Percentiles rank a stretch among this genome's conserved stretches.
These are phyloP conservation scores for Globisporangium sylvaticum DNA, from an alignment of 352 stramenopile species.

Conservation along the genomic window DNA sequence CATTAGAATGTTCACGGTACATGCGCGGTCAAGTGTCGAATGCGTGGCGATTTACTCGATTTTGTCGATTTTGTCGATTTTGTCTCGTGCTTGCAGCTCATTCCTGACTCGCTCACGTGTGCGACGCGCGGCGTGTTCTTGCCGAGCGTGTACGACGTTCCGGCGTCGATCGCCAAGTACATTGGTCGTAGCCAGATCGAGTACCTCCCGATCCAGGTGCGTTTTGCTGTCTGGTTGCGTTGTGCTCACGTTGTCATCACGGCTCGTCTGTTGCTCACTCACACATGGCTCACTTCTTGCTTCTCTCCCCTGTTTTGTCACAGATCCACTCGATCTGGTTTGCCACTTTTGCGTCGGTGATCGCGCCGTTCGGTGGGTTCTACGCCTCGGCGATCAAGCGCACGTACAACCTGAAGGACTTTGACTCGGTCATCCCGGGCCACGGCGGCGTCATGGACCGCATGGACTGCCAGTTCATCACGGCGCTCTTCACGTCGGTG, in stretches of 20 bases:
- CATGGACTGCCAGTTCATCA: slow-evolving; percentile 97
- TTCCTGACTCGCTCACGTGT: slow-evolving; percentile 68
- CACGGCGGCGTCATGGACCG: slow-evolving; percentile 97
- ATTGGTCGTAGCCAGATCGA: slow-evolving; percentile 72
- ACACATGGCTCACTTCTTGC: slow-evolving; percentile 14
- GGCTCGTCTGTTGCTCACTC: not conserved
- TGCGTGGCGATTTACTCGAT: not conserved
- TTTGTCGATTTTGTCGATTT: not conserved
- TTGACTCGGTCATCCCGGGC: slow-evolving; percentile 97
- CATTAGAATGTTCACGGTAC: not conserved
- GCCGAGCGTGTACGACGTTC: slow-evolving; percentile 57
- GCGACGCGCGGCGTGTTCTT: slow-evolving; percentile 59
- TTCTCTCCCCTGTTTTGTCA: not conserved
- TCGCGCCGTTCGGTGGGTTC: slow-evolving; percentile 99
- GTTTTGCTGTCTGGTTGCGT: not conserved
- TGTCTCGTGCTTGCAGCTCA: slow-evolving; percentile 30
- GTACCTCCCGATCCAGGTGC: slow-evolving; percentile 83
- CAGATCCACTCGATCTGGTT: slow-evolving; percentile 97
- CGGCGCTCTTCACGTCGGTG: slow-evolving; percentile 93
- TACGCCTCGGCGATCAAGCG: slow-evolving; percentile 98
- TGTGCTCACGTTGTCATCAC: not conserved
- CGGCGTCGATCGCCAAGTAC: slow-evolving; percentile 73
- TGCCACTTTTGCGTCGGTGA: slow-evolving; percentile 94
- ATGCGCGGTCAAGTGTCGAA: not conserved
- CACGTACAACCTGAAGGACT: slow-evolving; percentile 99